A percentile compares a stretch with the other conserved stretches of the same genome.
These are phyloP conservation scores for Myriosclerotinia scirpicola DNA, from an alignment of 2,329 filamentous ascomycete species.

Conservation along the genomic window DNA sequence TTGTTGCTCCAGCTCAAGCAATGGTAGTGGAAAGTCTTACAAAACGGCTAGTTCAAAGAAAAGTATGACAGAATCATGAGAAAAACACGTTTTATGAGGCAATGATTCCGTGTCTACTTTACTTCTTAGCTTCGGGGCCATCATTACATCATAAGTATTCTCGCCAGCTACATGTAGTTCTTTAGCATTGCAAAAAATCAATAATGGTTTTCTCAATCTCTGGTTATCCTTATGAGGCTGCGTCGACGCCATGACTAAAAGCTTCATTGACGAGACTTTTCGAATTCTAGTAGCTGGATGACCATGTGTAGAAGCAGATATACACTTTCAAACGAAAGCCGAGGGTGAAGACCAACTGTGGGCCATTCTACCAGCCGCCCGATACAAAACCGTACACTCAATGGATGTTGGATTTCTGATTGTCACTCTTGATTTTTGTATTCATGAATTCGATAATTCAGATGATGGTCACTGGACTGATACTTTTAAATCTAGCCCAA, in stretches of 20 bases:
- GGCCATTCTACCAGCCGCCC: slow-evolving; percentile 57
- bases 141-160: background rate
- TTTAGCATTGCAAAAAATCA: background rate
- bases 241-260: background rate
- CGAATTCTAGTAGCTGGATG: slow-evolving; percentile 55
- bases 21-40: background rate
- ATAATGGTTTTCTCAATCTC: background rate
- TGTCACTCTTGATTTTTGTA: slow-evolving; percentile 54
- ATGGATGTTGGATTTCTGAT: slow-evolving; percentile 62
- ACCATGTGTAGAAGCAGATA: slow-evolving; percentile 58
- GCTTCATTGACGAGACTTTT: slow-evolving; percentile 38
- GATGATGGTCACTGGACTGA: slow-evolving; percentile 22
- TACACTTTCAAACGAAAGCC: slow-evolving; percentile 57
- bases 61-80: background rate
- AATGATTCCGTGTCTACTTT: background rate
- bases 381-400: slow-evolving; percentile 52
- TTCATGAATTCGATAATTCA: slow-evolving; percentile 10
- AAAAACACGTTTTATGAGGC: background rate
- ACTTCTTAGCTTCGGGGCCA: background rate
- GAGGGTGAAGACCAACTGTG: slow-evolving; percentile 47
- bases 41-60: background rate
- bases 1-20: no score
- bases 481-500: slow-evolving; percentile 27
- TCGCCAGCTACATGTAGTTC: background rate
- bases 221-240: background rate